Evolutionary conservation across 345 rosid genomes (phyloP), one percentile per base, ranked within the genome.

Genomic region (Linum usitatissimum): DNA sequence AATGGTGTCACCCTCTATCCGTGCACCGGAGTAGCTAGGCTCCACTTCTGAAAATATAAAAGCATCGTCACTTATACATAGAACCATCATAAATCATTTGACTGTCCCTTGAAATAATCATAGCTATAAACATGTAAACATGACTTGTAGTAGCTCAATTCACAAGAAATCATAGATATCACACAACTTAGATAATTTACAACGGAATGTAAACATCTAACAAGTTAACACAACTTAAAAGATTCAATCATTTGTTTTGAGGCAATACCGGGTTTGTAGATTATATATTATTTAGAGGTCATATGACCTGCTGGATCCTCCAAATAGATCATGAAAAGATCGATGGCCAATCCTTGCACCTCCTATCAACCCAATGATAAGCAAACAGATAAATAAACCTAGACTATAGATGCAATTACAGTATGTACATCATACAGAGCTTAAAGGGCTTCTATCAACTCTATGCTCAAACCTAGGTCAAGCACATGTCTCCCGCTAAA

Each of bases 11-110:
- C 95, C 97, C 73, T 83, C 96, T 39, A 93, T 87, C 76, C 86
- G 84, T 60, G 99, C 97, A 69, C 99, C 99, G 18, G 86, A 70
- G 63, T 90, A 93, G 48, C 87, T 96, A 40, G 97, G 92, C 86
- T 93, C 99, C 79, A 93, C 97, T 79, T 90, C 99, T 93, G 19
- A 31, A 66, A 68, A 64, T 59, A 71, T 60, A 71, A 68, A 63
- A 23, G 39, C 55, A 69, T 30, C 55, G 53, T 60, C 19, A 65
- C 75, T 63, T 73, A 66, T 19, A 55, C 10, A 21, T 55, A 55
- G 21, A 55, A 18, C 30, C 30, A 18, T 55, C 30, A 18, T 8
- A 55, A 18, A 3, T 3, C 12, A n/a, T 28, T 55, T 55, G 30
- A 6, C 28, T 7, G 28, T 40, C 48, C 48, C 48, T 40, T 40